Evolutionary conservation across 257 asterid genomes (phyloP), one percentile per base, ranked within the genome.

Genomic region (Salvia hispanica): DNA sequence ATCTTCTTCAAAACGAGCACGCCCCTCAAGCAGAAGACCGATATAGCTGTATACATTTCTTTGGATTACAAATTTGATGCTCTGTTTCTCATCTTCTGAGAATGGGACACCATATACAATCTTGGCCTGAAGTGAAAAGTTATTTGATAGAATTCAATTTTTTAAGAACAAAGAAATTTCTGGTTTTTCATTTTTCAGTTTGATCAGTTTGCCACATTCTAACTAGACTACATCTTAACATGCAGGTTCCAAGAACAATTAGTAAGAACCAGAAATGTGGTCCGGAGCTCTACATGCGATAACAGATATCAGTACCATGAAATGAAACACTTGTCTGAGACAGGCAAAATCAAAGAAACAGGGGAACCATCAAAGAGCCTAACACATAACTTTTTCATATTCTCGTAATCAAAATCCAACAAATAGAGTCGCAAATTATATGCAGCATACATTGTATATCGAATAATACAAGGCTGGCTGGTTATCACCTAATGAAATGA

Each of bases 1-100:
- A n/a, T 80, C 96, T 78, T 80, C 85, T 79, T 87, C 95, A 68
- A 89, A 89, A 28, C 15, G 74, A 64, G 81, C 87, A 70, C 84
- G 88, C 45, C 84, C 92, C 74, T 87, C 95, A 0, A 89, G 91
- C 62, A 89, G 77, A 75, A 87, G 79, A 31, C 81, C 82, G 5
- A 89, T 73, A 64, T 89, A 89, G 44, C 76, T 62, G 53, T 85
- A 89, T 73, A 89, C 67, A 75, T 85, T 87, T 72, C 83, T 78
- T 74, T 87, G 95, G 66, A 89, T 89, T 75, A 71, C 57, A 53
- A 48, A 63, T 63, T 81, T 89, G 71, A 87, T 75, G 71, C 64
- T 78, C 66, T 83, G 77, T 15, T 78, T 83, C 81, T 89, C 96
- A 58, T 82, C 89, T 58, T 85, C 89, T 15, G 88, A 74, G 82